phyloP scores from a whole-genome alignment of 768 basidiomycete genomes.

The Galerina marginata region DNA sequence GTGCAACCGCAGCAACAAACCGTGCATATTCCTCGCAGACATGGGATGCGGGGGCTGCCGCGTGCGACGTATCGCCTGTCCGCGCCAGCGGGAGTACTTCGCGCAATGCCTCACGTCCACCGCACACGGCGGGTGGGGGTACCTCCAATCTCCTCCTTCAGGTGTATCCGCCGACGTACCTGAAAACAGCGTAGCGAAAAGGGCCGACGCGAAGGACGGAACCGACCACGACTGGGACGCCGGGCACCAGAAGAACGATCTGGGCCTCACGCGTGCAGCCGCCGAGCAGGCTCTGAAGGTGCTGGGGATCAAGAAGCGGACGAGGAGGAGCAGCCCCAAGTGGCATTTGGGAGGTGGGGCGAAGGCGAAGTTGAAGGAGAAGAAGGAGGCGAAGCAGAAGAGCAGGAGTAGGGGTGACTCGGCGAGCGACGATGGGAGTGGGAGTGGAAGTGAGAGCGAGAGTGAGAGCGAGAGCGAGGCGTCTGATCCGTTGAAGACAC shows the following conservation, averaged over 20 bases:
- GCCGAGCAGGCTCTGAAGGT: not conserved
- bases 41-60: no score
- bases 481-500: no score
- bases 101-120: no score
- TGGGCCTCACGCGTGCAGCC: not conserved
- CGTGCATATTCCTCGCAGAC: no score
- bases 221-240: not conserved
- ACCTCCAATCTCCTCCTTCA: no score
- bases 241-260: not conserved
- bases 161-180: no score
- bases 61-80: no score
- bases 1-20: no score
- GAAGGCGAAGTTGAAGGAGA: not conserved
- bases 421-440: not conserved
- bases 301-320: not conserved
- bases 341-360: slow-evolving; percentile 11
- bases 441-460: not conserved
- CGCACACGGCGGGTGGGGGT: no score
- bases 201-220: no score
- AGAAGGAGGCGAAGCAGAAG: not conserved
- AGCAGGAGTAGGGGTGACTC: not conserved
- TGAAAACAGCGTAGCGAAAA: no score
- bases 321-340: not conserved
- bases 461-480: not conserved
- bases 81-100: no score